These are phyloP conservation scores for Halophytophthora polymorphica DNA, from an alignment of 352 stramenopile species.

Conservation along the genomic window DNA sequence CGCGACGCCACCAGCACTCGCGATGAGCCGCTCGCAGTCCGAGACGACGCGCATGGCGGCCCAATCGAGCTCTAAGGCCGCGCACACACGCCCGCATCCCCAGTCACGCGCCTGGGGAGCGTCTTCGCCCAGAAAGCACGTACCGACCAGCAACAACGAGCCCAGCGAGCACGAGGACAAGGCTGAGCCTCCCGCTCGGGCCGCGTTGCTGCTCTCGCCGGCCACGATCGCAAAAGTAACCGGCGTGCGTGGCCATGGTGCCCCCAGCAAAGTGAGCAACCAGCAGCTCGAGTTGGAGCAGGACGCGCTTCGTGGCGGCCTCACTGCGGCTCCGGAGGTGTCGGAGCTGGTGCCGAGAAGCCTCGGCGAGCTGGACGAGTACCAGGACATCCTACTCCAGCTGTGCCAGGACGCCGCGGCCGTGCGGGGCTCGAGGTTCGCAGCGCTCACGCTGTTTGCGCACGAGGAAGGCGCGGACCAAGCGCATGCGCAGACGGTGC, in stretches of 20 bases:
- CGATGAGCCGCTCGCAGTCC: constrained; percentile 13
- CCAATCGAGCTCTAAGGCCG: background rate
- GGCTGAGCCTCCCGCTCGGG: background rate
- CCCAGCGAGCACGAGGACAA: constrained; percentile 23
- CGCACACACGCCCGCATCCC: background rate
- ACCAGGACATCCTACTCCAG: constrained; percentile 54
- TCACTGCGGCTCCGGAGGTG: background rate
- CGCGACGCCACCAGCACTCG: constrained; percentile 1
- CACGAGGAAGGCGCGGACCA: constrained; percentile 1
- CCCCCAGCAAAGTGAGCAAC: constrained; percentile 16
- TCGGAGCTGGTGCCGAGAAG: constrained; percentile 20
- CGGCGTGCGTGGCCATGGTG: background rate
- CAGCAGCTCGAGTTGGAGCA: constrained; percentile 17
- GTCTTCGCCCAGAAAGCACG: background rate
- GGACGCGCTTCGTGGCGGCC: too few relatives aligned
- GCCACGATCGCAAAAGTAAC: background rate
- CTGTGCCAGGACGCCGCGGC: constrained; percentile 48
- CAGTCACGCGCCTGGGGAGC: background rate
- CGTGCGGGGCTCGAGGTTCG: constrained; percentile 45
- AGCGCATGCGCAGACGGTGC: too few relatives aligned
- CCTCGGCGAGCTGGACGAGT: constrained; percentile 30
- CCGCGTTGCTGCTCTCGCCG: background rate
- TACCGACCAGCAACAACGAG: constrained; percentile 2
- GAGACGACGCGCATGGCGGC: constrained; percentile 8
- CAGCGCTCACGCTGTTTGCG: constrained; percentile 56